These are phyloP conservation scores for Nicotiana obtusifolia DNA, from an alignment of 257 asterid species.

Conservation along the genomic window DNA sequence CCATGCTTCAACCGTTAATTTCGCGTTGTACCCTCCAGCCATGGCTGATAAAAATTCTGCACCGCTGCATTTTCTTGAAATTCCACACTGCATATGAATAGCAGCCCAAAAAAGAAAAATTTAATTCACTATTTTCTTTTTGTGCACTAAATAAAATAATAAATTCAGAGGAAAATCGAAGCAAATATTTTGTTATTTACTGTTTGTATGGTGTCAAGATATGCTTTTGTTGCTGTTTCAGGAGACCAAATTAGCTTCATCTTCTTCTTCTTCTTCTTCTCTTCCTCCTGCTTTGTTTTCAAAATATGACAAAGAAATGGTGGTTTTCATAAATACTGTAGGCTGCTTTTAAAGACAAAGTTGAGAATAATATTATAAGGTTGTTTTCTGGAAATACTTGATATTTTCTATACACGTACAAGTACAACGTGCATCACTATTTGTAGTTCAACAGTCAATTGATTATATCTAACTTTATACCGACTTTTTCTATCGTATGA, in stretches of 20 bases:
- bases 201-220: slow-evolving; percentile 7
- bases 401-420: not conserved
- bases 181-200: not conserved
- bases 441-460: not conserved
- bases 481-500: not conserved
- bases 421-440: not conserved
- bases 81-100: slow-evolving; percentile 19
- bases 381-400: not conserved
- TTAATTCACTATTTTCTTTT: not conserved
- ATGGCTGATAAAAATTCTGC: slow-evolving; percentile 32
- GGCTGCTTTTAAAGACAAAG: not conserved
- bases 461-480: not conserved
- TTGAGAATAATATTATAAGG: not conserved
- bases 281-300: not conserved
- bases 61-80: slow-evolving; percentile 12
- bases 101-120: not conserved
- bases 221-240: not conserved
- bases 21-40: slow-evolving; percentile 39
- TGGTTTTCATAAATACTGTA: not conserved
- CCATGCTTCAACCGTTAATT: slow-evolving; percentile 34
- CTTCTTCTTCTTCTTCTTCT: not conserved
- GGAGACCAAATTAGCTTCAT: slow-evolving; percentile 9
- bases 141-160: too few species aligned
- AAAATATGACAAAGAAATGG: not conserved
- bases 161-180: not conserved